Conservation (phyloP, 2,329 filamentous ascomycete species). For the Chaetomium sp. region DNA sequence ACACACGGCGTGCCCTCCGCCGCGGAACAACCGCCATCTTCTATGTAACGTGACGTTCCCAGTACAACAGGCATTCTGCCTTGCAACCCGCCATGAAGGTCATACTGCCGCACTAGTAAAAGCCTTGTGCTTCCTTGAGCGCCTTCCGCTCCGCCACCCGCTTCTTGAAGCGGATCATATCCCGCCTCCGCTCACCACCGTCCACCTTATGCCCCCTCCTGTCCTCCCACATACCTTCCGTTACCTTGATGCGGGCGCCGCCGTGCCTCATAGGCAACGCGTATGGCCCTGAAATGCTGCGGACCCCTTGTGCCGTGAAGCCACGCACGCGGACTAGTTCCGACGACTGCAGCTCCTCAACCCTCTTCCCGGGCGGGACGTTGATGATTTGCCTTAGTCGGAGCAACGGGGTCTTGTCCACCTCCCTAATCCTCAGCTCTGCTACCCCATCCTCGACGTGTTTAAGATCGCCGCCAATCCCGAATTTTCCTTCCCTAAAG, state of each 20-base stretch:
- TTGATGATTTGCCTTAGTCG: constrained; percentile 50
- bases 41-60: constrained; percentile 4
- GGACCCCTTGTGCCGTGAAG: constrained; percentile 61
- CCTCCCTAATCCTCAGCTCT: constrained; percentile 43
- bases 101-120: constrained; percentile 12
- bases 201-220: constrained; percentile 85
- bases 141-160: constrained; percentile 73
- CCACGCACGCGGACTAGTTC: constrained; percentile 51
- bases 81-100: too few relatives aligned
- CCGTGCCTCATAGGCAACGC: constrained; percentile 61
- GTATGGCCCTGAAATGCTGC: constrained; percentile 68
- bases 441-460: constrained; percentile 57
- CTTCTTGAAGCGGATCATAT: constrained; percentile 81
- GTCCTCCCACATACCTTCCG: constrained; percentile 91
- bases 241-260: constrained; percentile 60
- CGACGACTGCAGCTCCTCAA: constrained; percentile 29
- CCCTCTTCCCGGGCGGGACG: constrained; percentile 42
- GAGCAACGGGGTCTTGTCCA: constrained; percentile 28
- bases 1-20: constrained; percentile 8
- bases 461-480: constrained; percentile 74
- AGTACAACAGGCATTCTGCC: neutral
- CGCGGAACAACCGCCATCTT: neutral
- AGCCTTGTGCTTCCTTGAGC: constrained; percentile 33
- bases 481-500: constrained; percentile 70
- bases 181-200: constrained; percentile 85